phyloP scores from a whole-genome alignment of 1,284 basidiomycete genomes.

The Rhodofomes roseus region DNA sequence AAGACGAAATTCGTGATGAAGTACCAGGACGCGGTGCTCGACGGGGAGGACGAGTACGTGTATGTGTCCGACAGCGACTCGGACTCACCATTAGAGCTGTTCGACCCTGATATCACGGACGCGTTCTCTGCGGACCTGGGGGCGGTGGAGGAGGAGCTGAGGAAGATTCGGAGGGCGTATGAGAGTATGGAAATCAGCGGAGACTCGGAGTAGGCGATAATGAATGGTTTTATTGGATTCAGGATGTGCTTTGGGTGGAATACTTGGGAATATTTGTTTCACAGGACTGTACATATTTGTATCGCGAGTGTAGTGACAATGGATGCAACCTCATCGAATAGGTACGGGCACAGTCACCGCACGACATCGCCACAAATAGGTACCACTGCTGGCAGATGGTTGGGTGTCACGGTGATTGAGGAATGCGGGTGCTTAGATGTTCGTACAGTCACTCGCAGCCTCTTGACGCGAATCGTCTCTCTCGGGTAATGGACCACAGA shows the following conservation, averaged over 20 bases:
- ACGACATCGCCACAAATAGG: no score
- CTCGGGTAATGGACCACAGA: no score
- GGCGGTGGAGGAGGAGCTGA: slow-evolving; percentile 17
- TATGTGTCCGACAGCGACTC: slow-evolving; percentile 43
- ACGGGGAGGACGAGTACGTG: slow-evolving; percentile 30
- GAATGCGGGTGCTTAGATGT: no score
- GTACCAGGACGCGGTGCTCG: slow-evolving; percentile 39
- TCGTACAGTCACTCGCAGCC: no score
- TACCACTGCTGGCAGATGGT: no score
- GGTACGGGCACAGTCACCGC: no score
- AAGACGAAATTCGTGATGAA: slow-evolving; percentile 42
- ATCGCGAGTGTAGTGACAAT: no score
- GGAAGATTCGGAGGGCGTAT: slow-evolving; percentile 10
- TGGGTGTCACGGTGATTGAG: no score
- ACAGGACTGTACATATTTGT: neutral
- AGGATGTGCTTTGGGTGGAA: neutral
- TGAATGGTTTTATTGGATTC: no score
- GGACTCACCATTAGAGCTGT: slow-evolving; percentile 44
- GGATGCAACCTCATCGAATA: no score
- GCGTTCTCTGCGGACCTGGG: slow-evolving; percentile 29
- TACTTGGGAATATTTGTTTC: no score
- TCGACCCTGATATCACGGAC: slow-evolving; percentile 49
- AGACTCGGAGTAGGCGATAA: neutral
- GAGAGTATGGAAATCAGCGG: neutral
- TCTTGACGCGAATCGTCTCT: no score